Base-by-base conservation (phyloP, 2,329 filamentous ascomycete species). In the Neofusicoccum parvum region DNA sequence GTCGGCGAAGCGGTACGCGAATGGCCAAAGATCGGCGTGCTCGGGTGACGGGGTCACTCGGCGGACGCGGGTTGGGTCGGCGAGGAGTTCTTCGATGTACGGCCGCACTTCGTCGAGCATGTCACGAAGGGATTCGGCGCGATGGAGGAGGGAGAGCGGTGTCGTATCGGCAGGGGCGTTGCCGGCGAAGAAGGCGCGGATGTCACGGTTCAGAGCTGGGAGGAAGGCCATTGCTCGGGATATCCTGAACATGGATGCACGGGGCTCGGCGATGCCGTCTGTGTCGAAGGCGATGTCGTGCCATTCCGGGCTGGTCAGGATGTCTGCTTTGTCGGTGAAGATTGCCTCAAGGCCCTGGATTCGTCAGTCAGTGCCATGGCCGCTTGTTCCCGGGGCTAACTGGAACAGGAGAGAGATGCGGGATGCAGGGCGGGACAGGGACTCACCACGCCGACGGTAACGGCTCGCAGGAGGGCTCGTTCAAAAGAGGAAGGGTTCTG, bases 241-340 rank as follows among this genome's bases (percentile, higher is more conserved):
- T 51, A 65, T 49, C 7, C 17, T 41, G 63, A 48, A 59, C 43
- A 59, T 48, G 51, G 51, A 49, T 15, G 56, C 32, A 34, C 63
- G 53, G 4, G 63, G 63, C 45, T 65, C 51, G 6, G 45, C 23
- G 14, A 75, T 68, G 1, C 70, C 72, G 1, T 67, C 70, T 37
- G 73, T 73, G 63, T 76, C 74, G 63, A 77, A 76, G 15, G 74
- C 75, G 17, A 76, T 68, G 14, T 72, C 68, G 50, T 67, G 69
- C 75, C 75, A 77, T 58, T 72, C 72, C 2, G 71, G 72, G 32
- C 66, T 65, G 12, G 70, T 68, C 10, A 77, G 72, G 51, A 77
- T 48, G 63, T 65, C 53, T 23, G 59, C 53, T 32, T 59, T 58
- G 36, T 46, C 63, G 10, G 34, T 36, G 45, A 65, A 65, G 14